Evolutionary conservation across 805 yeast species (phyloP), one percentile per base, ranked within the genome.

Genomic region (Komagataella pseudopastoris): DNA sequence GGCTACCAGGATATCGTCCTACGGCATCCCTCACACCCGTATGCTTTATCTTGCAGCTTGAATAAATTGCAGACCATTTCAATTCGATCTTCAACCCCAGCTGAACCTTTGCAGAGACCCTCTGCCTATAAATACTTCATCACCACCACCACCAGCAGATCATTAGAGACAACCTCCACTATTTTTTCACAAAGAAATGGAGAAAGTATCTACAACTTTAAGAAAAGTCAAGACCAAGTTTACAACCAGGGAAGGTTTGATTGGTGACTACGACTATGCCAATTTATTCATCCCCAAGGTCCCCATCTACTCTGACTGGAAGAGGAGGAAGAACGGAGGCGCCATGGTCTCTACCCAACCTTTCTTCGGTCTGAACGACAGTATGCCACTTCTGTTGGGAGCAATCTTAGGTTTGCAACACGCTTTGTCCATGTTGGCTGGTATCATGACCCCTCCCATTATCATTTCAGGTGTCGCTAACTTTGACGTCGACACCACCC

Each of bases 361-460:
- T 0, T 89, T 89, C 67, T 90, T 88, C 59, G 88, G 93, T 4
- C 67, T 89, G 50, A 72, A 88, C 62, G 78, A 82, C 47, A 87
- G 81, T 1, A 81, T 90, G 79, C 97, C 97, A 0, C 58, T 88
- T n/a, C 58, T 85, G 6, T 70, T 89, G 52, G 95, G 95, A 1
- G 64, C 85, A 52, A 52, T 89, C 8, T 74, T 90, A 39, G 96
- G 97, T 16, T 74, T 89, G 55, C 96, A 89, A 69, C 97, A 89
- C 63, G 70, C 95, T 1, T 65, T 89, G 56, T 81, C 96, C 23
- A 89, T 90, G 96, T 69, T 89, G 68, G 96, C 96, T 14, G 96
- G 96, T 60, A 78, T 89, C 50, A 84, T 85, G 44, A 71, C 93
- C 6, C 96, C 96, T 6, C 91, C 96, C 2, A 68, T 89, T 51